Evolutionary conservation across 257 asterid species (phyloP).

Genomic region (Euphrasia confusa): DNA sequence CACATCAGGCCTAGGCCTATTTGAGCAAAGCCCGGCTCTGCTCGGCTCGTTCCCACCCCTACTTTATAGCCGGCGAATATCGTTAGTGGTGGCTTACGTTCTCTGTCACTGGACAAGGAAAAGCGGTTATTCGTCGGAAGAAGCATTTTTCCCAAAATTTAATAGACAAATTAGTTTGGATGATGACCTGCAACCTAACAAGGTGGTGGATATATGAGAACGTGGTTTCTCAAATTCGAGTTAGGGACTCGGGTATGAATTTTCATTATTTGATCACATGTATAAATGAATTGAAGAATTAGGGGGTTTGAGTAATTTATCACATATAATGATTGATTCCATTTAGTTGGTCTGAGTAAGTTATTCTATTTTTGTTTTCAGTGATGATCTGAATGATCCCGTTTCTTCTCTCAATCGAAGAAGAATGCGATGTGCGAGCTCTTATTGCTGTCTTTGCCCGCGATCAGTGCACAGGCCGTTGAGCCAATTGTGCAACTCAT

Average conservation of each 20-base stretch:
- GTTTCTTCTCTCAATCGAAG: slow-evolving; percentile 27
- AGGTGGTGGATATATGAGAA: slow-evolving; percentile 31
- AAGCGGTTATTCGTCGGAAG: too few species aligned
- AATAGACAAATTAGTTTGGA: slow-evolving; percentile 34
- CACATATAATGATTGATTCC: not conserved
- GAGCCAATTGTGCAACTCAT: slow-evolving; percentile 73
- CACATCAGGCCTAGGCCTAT: too few species aligned
- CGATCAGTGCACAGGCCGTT: slow-evolving; percentile 83
- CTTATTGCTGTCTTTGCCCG: slow-evolving; percentile 70
- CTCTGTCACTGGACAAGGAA: too few species aligned
- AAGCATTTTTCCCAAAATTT: slow-evolving; percentile 22
- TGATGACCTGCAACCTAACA: slow-evolving; percentile 26
- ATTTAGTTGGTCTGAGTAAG: slow-evolving; percentile 3
- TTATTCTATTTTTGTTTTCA: slow-evolving; percentile 29
- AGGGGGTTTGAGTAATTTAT: slow-evolving; percentile 2
- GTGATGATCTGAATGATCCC: slow-evolving; percentile 43
- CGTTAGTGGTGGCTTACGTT: too few species aligned
- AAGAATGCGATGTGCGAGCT: slow-evolving; percentile 56
- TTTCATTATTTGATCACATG: not conserved
- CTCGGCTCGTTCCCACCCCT: too few species aligned
- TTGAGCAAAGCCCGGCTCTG: too few species aligned
- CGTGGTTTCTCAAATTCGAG: slow-evolving; percentile 20
- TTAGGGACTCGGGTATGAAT: slow-evolving; percentile 35
- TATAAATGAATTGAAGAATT: not conserved
- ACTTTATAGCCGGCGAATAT: too few species aligned